Evolutionary conservation across 495 filamentous ascomycete species (phyloP).

Genomic region (Neurospora sp.): DNA sequence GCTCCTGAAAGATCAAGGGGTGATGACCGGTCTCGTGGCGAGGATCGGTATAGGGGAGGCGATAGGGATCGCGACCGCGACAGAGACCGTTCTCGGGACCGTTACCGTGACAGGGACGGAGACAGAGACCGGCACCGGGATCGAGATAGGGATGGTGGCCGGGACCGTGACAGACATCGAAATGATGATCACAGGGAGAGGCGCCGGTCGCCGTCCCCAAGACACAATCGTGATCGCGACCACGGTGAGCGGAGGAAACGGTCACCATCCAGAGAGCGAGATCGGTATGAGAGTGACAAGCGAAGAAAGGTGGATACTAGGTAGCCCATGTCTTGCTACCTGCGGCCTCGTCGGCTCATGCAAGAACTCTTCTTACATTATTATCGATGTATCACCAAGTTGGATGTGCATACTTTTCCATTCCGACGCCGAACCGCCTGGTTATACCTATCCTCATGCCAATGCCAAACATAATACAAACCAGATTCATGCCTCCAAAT

Average conservation of each 20-base stretch:
- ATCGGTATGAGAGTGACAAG: conserved; percentile 53
- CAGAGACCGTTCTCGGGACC: conserved; percentile 14
- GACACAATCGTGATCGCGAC: conserved; percentile 11
- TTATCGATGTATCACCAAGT: not conserved
- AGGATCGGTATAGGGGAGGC: conserved; percentile 4
- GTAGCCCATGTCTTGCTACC: conserved; percentile 4
- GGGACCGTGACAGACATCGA: conserved; percentile 25
- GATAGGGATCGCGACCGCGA: conserved; percentile 20
- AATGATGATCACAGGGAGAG: conserved; percentile 19
- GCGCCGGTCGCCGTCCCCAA: conserved; percentile 15
- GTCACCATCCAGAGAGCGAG: conserved; percentile 51
- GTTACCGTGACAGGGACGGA: conserved; percentile 21
- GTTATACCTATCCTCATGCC: not conserved
- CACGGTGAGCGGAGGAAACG: conserved; percentile 50
- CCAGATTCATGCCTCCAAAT: not conserved
- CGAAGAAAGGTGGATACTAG: conserved; percentile 49
- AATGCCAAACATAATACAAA: not conserved
- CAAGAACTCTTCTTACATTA: not conserved
- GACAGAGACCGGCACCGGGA: conserved; percentile 17
- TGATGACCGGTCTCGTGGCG: conserved; percentile 11
- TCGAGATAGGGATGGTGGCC: conserved; percentile 8
- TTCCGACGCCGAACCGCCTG: not conserved
- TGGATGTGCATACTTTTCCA: not conserved
- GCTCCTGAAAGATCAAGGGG: conserved; percentile 27
- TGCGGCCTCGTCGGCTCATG: not conserved